A percentile compares a stretch with the other conserved stretches of the same genome.
Evolutionary conservation across 306 rosid species (phyloP).

Genomic region (Cucurbita moschata): DNA sequence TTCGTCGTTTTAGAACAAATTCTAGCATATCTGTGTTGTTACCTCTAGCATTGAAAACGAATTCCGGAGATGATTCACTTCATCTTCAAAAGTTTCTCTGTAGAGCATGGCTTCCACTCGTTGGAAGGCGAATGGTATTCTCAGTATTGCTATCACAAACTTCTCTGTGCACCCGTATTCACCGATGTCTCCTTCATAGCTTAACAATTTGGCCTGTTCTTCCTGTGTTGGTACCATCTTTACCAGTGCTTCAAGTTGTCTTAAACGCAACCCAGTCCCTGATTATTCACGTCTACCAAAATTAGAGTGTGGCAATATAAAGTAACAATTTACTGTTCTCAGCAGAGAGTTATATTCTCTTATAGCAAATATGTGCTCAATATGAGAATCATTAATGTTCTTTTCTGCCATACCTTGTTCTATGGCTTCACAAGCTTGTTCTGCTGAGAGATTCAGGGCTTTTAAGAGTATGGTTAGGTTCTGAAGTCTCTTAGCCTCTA

Average conservation of each 20-base stretch:
- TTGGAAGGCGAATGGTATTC: slow-evolving; percentile 61
- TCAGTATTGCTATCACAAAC: slow-evolving; percentile 49
- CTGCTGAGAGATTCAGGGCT: slow-evolving; percentile 64
- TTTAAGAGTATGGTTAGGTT: slow-evolving; percentile 88
- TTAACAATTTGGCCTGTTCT: slow-evolving; percentile 58
- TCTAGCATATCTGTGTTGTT: background rate
- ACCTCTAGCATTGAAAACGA: slow-evolving; percentile 95
- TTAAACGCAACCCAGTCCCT: slow-evolving; percentile 61
- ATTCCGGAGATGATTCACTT: slow-evolving; percentile 75
- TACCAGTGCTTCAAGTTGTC: slow-evolving; percentile 80
- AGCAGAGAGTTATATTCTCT: no score
- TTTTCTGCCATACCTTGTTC: slow-evolving; percentile 47
- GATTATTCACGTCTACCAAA: slow-evolving; percentile 11
- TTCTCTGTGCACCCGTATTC: slow-evolving; percentile 85
- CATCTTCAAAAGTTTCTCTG: slow-evolving; percentile 82
- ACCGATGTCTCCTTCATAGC: slow-evolving; percentile 58
- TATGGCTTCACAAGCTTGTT: slow-evolving; percentile 61
- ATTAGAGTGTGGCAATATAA: background rate
- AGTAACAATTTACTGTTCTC: no score
- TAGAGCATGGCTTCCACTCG: slow-evolving; percentile 81
- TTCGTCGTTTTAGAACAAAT: background rate
- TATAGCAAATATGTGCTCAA: background rate
- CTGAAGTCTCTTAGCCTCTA: slow-evolving; percentile 92
- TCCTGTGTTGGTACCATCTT: slow-evolving; percentile 84
- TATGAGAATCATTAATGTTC: background rate